Base-by-base conservation (phyloP, 2,329 filamentous ascomycete species). In the Alternaria hordeiaustralica region DNA sequence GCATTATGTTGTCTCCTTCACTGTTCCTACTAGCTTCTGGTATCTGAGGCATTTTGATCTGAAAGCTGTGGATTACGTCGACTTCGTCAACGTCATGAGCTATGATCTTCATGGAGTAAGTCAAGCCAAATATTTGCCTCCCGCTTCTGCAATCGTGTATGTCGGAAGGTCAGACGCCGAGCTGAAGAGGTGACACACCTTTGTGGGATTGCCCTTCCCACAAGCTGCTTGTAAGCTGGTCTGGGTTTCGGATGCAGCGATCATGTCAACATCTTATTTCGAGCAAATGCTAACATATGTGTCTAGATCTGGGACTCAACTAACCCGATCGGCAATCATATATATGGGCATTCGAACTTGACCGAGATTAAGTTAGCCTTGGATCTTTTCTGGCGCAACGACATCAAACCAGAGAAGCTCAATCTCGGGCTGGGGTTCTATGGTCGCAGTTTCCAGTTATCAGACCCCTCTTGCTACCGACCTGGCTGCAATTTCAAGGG, bases 351-450 rank as follows among this genome's bases (percentile, higher is more conserved):
- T 61, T 82, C 83, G 2, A 84, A 85, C 63, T 51, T 84, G 0
- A 85, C 83, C 1, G 82, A 85, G 71, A 84, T 84, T 25, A 68
- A 79, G 4, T 26, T 65, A 1, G 76, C 74, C 0, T 41, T 83
- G 0, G 79, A 85, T 7, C 79, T 86, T 0, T 68, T 85, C 4
- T 85, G 84, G 83, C 71, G 84, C 12, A 81, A 79, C 36, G 66
- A 79, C 25, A 69, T 87, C 6, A 61, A 73, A 3, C 74, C 84
- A 0, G 44, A 58, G 0, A 82, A 84, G 55, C 65, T 86, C 2
- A 70, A 66, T 6, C 46, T 87, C 6, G 84, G 84, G 0, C 23
- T 81, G 1, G 82, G 73, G 5, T 85, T 82, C 65, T 86, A 86
- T 65, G 80, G 82, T 4, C 66, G 76, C 5, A 50, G 47, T 4